phyloP scores from a whole-genome alignment of 768 basidiomycete genomes.

The Suillus brevipes region DNA sequence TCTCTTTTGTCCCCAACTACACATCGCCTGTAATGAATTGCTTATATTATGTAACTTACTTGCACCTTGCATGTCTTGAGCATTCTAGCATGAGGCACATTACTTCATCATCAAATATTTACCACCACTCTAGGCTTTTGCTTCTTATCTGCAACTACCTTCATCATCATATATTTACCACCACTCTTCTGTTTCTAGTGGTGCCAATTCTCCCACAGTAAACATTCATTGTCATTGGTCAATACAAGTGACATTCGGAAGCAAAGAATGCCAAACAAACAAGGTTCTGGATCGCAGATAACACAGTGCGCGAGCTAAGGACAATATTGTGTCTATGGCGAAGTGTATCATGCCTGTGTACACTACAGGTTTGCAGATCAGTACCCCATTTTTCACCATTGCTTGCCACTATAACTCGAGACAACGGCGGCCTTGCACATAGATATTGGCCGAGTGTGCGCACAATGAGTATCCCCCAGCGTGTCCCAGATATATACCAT shows the following conservation, averaged over 20 bases:
- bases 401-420: neutral
- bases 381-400: neutral
- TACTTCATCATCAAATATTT: neutral
- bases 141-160: too few relatives aligned
- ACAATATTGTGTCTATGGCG: neutral
- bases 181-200: neutral
- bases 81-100: neutral
- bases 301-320: neutral
- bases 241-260: neutral
- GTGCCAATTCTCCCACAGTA: neutral
- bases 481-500: neutral
- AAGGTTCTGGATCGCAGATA: neutral
- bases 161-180: neutral
- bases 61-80: neutral
- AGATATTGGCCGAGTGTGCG: neutral
- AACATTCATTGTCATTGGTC: neutral
- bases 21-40: neutral
- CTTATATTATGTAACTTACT: neutral
- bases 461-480: neutral
- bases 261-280: neutral
- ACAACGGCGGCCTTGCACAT: neutral
- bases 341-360: neutral
- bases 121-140: neutral
- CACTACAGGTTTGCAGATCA: too few relatives aligned
- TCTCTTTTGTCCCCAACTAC: neutral